These are phyloP conservation scores for Leucaena leucocephala DNA, from an alignment of 306 rosid species.

Conservation along the genomic window DNA sequence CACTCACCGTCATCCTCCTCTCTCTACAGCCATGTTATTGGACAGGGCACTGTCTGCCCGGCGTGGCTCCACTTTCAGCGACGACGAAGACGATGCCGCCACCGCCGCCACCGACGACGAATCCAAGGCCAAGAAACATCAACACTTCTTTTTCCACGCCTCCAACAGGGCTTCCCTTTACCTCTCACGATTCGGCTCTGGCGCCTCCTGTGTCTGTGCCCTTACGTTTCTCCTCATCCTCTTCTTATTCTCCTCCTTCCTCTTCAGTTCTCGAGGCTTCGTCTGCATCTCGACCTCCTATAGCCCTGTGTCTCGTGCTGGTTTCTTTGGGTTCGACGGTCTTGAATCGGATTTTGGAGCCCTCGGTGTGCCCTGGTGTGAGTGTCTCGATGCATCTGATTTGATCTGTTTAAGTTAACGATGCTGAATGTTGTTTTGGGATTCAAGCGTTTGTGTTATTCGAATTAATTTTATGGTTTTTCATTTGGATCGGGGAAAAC, in stretches of 20 bases:
- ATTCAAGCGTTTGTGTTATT: neutral
- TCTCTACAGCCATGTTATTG: constrained; percentile 44
- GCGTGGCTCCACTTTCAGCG: constrained; percentile 53
- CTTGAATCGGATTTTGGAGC: constrained; percentile 78
- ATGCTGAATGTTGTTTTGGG: constrained; percentile 15
- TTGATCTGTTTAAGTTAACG: constrained; percentile 9
- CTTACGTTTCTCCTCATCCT: constrained; percentile 43
- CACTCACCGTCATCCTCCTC: constrained; percentile 35
- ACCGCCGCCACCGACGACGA: constrained; percentile 42
- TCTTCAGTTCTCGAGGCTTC: constrained; percentile 71
- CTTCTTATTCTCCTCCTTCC: constrained; percentile 46
- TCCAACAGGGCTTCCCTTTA: constrained; percentile 55
- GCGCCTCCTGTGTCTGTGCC: constrained; percentile 50
- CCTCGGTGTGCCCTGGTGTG: constrained; percentile 87
- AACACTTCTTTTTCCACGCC: constrained; percentile 48
- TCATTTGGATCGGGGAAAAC: neutral
- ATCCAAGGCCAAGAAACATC: constrained; percentile 70
- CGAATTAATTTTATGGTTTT: neutral
- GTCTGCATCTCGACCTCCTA: constrained; percentile 71
- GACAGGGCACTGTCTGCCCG: constrained; percentile 78
- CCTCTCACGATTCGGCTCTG: constrained; percentile 55
- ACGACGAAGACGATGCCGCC: constrained; percentile 41
- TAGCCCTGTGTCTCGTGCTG: constrained; percentile 62
- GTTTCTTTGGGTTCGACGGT: constrained; percentile 67
- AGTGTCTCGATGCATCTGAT: constrained; percentile 40